These are phyloP conservation scores for Lasiosphaeriaceae sp. DNA, from an alignment of 495 filamentous ascomycete species.

Conservation along the genomic window DNA sequence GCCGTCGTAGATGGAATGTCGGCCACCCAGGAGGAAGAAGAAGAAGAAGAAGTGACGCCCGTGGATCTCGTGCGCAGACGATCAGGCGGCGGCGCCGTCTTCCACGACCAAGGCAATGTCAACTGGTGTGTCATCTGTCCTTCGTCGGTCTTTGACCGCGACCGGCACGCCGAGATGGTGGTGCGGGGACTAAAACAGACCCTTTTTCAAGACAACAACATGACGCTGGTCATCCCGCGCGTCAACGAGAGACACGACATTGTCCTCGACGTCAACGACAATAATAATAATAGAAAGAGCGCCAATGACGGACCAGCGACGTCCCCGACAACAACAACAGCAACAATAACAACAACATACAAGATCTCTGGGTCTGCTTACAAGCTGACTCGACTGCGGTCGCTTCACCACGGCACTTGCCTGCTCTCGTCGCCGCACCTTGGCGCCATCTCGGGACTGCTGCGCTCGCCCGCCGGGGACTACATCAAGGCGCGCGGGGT, in stretches of 20 bases:
- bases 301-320: too few relatives aligned
- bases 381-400: constrained; percentile 73
- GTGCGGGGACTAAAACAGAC: constrained; percentile 64
- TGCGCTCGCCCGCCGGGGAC: constrained; percentile 68
- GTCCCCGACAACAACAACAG: too few relatives aligned
- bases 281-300: too few relatives aligned
- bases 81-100: constrained; percentile 88
- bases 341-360: too few relatives aligned
- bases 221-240: constrained; percentile 40
- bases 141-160: constrained; percentile 64
- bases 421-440: constrained; percentile 70
- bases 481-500: constrained; percentile 81
- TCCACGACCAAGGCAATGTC: constrained; percentile 86
- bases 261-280: constrained; percentile 63
- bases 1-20: too few relatives aligned
- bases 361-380: constrained; percentile 94
- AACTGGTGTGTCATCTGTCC: constrained; percentile 93
- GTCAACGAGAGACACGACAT: constrained; percentile 96
- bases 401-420: constrained; percentile 90
- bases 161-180: constrained; percentile 89
- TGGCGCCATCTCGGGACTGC: constrained; percentile 55
- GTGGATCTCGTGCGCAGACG: constrained; percentile 72
- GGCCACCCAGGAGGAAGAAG: too few relatives aligned
- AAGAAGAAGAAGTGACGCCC: background rate
- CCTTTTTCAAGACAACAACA: constrained; percentile 34